A percentile compares a stretch with the other conserved stretches of the same genome.
Evolutionary conservation across 768 basidiomycete species (phyloP).

Genomic region (Calocybe cyanea): DNA sequence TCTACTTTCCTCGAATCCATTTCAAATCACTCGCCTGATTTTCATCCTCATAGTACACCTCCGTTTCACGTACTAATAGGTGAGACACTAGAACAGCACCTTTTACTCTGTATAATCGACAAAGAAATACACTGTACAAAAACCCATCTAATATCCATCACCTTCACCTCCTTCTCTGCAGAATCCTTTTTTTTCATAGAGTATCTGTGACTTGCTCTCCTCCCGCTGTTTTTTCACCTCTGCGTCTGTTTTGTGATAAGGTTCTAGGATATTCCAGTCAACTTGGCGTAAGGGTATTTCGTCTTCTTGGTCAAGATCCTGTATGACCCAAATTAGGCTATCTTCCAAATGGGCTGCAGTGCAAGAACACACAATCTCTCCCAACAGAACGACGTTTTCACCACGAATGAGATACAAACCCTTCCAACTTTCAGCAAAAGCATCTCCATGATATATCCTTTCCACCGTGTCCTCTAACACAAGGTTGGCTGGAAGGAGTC

Average conservation of each 20-base stretch:
- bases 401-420: slow-evolving; percentile 95
- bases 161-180: slow-evolving; percentile 95
- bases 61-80: slow-evolving; percentile 2
- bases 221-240: slow-evolving; percentile 78
- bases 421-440: slow-evolving; percentile 83
- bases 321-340: slow-evolving; percentile 5
- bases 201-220: slow-evolving; percentile 74
- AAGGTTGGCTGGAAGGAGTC: slow-evolving; percentile 72
- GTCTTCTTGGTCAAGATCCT: slow-evolving; percentile 95
- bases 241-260: slow-evolving; percentile 69
- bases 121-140: not conserved
- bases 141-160: slow-evolving; percentile 75
- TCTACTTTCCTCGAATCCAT: no score
- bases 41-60: no score
- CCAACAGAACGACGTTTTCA: slow-evolving; percentile 95
- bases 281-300: slow-evolving; percentile 76
- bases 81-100: slow-evolving; percentile 13
- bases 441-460: slow-evolving; percentile 85
- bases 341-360: not conserved
- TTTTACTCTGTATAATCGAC: slow-evolving; percentile 16
- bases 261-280: slow-evolving; percentile 65
- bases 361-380: slow-evolving; percentile 77
- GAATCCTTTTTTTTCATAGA: slow-evolving; percentile 85
- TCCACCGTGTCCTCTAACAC: slow-evolving; percentile 95
- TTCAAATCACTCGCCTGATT: no score